Conservation (phyloP, 1,139 yeast species). For the Pichia norvegensis region DNA sequence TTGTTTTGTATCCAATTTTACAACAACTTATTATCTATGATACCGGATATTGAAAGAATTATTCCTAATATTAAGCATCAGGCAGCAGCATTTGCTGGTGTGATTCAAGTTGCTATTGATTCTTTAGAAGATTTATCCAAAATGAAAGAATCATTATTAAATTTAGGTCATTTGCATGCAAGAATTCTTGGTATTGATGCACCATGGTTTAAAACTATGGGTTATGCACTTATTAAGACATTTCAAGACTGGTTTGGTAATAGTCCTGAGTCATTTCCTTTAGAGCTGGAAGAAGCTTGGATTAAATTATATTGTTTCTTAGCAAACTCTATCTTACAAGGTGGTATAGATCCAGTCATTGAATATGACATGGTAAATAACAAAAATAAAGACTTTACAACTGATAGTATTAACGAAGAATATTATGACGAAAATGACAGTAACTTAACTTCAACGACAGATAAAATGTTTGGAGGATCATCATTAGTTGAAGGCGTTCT, state of each 20-base stretch:
- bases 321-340: conserved; percentile 44
- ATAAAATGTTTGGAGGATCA: background rate
- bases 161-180: conserved; percentile 68
- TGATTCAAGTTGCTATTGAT: conserved; percentile 30
- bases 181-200: conserved; percentile 71
- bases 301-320: conserved; percentile 53
- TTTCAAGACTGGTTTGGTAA: conserved; percentile 53
- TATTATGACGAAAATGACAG: conserved; percentile 10
- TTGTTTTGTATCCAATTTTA: conserved; percentile 34
- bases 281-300: conserved; percentile 62
- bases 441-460: background rate
- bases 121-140: conserved; percentile 31
- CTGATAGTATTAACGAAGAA: conserved; percentile 1
- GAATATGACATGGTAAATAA: conserved; percentile 18
- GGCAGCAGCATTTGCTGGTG: conserved; percentile 76
- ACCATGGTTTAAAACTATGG: conserved; percentile 68
- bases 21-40: conserved; percentile 27
- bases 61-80: conserved; percentile 33
- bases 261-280: conserved; percentile 31
- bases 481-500: background rate
- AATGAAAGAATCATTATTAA: conserved; percentile 53
- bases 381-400: background rate
- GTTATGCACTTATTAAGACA: conserved; percentile 67
- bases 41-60: conserved; percentile 28
- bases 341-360: conserved; percentile 30